A percentile compares a stretch with the other conserved stretches of the same genome.
These are phyloP conservation scores for Aureobasidium namibiae DNA, from an alignment of 2,329 filamentous ascomycete genomes.

Conservation along the genomic window DNA sequence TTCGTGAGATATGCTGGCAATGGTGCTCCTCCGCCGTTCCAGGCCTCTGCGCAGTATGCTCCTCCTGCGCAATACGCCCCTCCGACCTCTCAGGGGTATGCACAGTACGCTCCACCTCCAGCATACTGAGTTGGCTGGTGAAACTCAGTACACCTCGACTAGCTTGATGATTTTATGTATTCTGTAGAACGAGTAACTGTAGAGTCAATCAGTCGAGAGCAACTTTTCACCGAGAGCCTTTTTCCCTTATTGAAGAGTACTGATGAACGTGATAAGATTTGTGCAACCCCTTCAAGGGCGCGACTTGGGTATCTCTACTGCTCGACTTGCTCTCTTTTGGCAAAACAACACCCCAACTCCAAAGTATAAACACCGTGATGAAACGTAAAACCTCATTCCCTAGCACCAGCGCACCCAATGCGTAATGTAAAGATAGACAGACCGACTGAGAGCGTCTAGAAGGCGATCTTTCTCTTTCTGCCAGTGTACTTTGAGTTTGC, in stretches of 20 bases:
- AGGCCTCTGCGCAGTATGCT: background rate
- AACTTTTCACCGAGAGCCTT: no score
- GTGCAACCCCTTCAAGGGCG: background rate
- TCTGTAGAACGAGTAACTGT: no score
- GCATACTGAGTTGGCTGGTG: background rate
- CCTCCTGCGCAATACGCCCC: no score
- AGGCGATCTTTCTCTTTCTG: constrained; percentile 70
- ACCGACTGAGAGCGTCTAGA: constrained; percentile 47
- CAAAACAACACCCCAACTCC: background rate
- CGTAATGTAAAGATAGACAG: background rate
- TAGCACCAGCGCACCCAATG: background rate
- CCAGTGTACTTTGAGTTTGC: constrained; percentile 88
- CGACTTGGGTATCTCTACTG: background rate
- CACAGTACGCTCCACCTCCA: background rate
- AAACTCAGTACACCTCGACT: background rate
- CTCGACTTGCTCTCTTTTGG: background rate
- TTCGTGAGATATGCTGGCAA: constrained; percentile 20
- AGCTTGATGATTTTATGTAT: no score
- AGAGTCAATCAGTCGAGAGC: no score
- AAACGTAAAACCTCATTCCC: background rate
- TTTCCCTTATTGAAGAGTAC: background rate
- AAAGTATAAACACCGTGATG: background rate
- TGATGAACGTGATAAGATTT: background rate
- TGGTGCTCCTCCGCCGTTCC: background rate
- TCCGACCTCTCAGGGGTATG: no score